Evolutionary conservation across 78 protist genomes (phyloP).

Genomic region (Dictyostelium firmibasis): DNA sequence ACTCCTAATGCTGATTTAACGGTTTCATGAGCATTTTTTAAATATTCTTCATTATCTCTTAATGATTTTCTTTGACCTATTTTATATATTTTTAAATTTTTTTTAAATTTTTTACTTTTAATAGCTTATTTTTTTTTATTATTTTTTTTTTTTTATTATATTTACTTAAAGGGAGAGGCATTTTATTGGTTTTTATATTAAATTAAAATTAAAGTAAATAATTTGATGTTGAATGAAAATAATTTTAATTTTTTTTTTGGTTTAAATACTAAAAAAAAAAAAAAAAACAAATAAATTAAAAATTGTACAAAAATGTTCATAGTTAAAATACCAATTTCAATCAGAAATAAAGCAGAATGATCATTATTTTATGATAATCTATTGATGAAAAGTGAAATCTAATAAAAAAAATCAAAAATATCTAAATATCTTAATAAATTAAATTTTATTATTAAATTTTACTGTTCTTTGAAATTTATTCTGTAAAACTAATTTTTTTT

Average conservation of each 20-base stretch:
- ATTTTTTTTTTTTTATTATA: background rate
- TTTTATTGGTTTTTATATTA: background rate
- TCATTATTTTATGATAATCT: too few species aligned
- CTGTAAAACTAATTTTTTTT: too few species aligned
- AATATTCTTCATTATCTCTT: slow-evolving; percentile 45
- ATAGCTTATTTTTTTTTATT: background rate
- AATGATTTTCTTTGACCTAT: slow-evolving; percentile 27
- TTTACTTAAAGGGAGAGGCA: slow-evolving; percentile 26
- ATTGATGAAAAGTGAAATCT: too few species aligned
- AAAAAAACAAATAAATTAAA: too few species aligned
- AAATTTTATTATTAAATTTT: too few species aligned
- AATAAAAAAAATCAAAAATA: too few species aligned
- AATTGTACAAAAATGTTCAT: background rate
- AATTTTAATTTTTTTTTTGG: background rate
- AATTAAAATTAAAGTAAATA: too few species aligned
- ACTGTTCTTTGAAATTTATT: too few species aligned
- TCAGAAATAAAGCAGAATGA: too few species aligned
- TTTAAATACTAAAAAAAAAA: background rate
- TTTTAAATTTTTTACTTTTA: background rate
- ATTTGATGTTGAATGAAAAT: background rate
- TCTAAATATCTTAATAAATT: too few species aligned
- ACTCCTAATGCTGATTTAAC: slow-evolving; percentile 22
- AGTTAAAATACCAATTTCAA: background rate
- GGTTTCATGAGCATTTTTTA: background rate
- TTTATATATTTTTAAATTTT: too few species aligned